phyloP scores from a whole-genome alignment of 176 grass and related monocot genomes.

The Luzula sylvatica region DNA sequence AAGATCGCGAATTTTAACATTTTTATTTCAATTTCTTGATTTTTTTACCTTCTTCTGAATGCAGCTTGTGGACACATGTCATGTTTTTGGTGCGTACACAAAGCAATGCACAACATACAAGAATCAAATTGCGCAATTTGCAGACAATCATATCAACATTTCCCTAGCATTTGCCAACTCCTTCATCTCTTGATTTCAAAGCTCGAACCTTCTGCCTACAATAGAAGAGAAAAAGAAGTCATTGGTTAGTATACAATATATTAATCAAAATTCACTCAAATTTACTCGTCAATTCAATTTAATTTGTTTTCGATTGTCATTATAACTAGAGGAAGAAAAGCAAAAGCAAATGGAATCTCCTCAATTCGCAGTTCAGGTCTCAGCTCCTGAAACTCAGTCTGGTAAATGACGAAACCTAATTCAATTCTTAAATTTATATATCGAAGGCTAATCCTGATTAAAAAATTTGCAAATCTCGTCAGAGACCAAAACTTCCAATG shows the following conservation, averaged over 20 bases:
- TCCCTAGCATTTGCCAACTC: conserved; percentile 71
- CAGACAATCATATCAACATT: conserved; percentile 65
- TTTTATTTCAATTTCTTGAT: not conserved
- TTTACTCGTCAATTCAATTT: conserved; percentile 13
- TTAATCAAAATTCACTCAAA: conserved; percentile 9
- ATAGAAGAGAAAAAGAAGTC: conserved; percentile 65
- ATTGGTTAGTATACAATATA: conserved; percentile 51
- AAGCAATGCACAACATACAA: conserved; percentile 32
- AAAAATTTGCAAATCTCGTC: not conserved
- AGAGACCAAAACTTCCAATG: conserved; percentile 3
- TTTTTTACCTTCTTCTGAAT: conserved; percentile 18
- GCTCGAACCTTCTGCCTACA: conserved; percentile 64
- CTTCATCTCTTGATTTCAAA: conserved; percentile 77
- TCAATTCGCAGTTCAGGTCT: conserved; percentile 24
- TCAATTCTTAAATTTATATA: not conserved
- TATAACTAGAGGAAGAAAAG: conserved; percentile 60
- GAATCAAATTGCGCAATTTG: conserved; percentile 67
- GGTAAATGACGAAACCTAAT: conserved; percentile 32
- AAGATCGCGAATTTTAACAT: not conserved
- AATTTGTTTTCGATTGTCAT: conserved; percentile 13
- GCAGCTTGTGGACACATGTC: conserved; percentile 91
- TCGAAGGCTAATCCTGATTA: not conserved
- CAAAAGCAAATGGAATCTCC: conserved; percentile 35
- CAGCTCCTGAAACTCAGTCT: conserved; percentile 10
- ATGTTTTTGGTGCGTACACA: conserved; percentile 82